phyloP scores from a whole-genome alignment of 1,284 basidiomycete species.

The Sanghuangporus baumii region DNA sequence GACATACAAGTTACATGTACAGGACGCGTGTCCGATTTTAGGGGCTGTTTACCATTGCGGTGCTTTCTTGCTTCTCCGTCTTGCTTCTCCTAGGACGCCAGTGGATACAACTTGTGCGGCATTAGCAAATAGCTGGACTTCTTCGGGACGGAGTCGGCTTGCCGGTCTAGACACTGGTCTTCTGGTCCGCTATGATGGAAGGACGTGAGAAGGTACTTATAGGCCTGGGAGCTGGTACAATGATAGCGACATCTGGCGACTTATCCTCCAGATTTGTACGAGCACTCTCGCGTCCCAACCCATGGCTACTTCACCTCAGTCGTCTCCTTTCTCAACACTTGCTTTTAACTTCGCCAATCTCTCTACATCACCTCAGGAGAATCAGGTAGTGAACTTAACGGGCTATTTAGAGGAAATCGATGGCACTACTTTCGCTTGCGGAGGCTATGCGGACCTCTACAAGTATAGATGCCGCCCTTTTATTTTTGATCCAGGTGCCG shows the following conservation, averaged over 20 bases:
- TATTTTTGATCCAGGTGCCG: not conserved
- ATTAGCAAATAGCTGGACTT: not conserved
- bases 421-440: not conserved
- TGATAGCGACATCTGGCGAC: not conserved
- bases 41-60: not conserved
- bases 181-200: not conserved
- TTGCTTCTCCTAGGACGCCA: not conserved
- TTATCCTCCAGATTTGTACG: not conserved
- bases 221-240: not conserved
- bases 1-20: not conserved
- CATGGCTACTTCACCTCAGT: not conserved
- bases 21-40: not conserved
- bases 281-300: not conserved
- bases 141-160: not conserved
- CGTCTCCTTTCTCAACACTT: not conserved
- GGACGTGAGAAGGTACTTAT: not conserved
- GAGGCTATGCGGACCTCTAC: constrained; percentile 2
- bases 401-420: not conserved
- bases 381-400: not conserved
- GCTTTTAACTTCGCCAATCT: not conserved
- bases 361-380: not conserved
- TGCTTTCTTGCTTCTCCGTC: not conserved
- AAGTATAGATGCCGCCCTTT: not conserved
- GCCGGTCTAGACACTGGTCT: not conserved
- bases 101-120: not conserved